Evolutionary conservation across 176 grass and related monocot genomes (phyloP), one percentile per base, ranked within the genome.

Genomic region (Rhynchospora pubera): DNA sequence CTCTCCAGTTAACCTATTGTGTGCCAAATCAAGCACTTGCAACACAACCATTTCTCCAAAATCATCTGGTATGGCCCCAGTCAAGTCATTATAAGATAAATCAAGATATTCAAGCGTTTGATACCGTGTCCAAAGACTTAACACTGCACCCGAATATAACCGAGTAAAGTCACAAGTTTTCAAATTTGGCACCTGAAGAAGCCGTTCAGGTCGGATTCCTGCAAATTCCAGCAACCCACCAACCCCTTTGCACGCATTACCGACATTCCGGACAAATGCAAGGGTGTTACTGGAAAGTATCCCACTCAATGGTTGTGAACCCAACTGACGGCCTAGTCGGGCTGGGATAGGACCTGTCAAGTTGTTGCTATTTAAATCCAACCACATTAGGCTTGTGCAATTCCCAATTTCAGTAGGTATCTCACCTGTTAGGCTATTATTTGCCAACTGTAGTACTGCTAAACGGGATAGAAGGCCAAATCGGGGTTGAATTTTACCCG

Each of bases 81-180:
- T 18, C 47, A 97, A 92, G 23, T 84, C 65, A 19, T 97, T 97
- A 82, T 97, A 94, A 1, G 94, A 97, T 7, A 97, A 90, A 67
- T 97, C 94, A 6, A 97, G 90, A 84, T 97, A 97, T 87, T 91
- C 92, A 19, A 97, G 14, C 59, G 92, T 94, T 77, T 97, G 92
- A 65, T 94, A 97, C 57, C 62, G 82, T 0, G 94, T 94, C 94
- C 94, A 97, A 9, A 86, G 90, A 83, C 90, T 97, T 12, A 97
- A 87, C 10, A 89, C 85, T 2, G 94, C 83, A 69, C 94, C 94
- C 42, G 94, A 97, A 65, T 97, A 97, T 74, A 97, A 87, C 39
- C 94, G 83, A n/a, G 92, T 97, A 85, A 97, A 94, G 75, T 97
- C 94, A 77, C 94, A 97, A 84, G 87, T 94, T 85, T 89, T 91